phyloP scores from a whole-genome alignment of 2,329 filamentous ascomycete genomes.

The Neoscytalidium dimidiatum region DNA sequence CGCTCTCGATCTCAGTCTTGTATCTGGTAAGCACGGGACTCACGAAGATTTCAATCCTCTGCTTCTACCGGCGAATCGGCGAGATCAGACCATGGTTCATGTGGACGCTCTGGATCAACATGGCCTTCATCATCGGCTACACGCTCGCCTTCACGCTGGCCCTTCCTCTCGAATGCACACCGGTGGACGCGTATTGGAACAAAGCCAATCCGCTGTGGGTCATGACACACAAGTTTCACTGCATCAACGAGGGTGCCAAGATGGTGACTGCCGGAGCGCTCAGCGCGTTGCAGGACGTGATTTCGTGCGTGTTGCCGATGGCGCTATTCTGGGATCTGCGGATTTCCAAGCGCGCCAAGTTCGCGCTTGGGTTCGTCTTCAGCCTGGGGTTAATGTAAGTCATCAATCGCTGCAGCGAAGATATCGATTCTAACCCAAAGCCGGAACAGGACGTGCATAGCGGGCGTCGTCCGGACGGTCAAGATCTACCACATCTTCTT shows the following conservation, averaged over 20 bases:
- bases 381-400: constrained; percentile 45
- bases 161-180: constrained; percentile 40
- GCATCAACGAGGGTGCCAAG: constrained; percentile 40
- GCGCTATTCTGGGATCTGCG: constrained; percentile 48
- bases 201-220: constrained; percentile 37
- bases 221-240: constrained; percentile 32
- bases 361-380: constrained; percentile 47
- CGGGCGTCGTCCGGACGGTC: constrained; percentile 40
- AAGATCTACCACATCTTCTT: constrained; percentile 38
- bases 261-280: constrained; percentile 42
- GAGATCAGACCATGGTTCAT: constrained; percentile 39
- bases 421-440: neutral
- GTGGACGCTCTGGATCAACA: constrained; percentile 39
- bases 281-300: constrained; percentile 42
- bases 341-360: constrained; percentile 45
- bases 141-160: constrained; percentile 39
- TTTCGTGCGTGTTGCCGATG: constrained; percentile 44
- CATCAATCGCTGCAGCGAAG: neutral
- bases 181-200: constrained; percentile 44
- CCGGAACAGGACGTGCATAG: constrained; percentile 33
- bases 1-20: constrained; percentile 29
- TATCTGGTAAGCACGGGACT: constrained; percentile 33
- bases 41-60: constrained; percentile 36
- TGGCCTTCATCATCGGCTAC: constrained; percentile 42
- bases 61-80: constrained; percentile 46